Evolutionary conservation across 352 stramenopile species (phyloP).

Genomic region (Achlya hypogyna): DNA sequence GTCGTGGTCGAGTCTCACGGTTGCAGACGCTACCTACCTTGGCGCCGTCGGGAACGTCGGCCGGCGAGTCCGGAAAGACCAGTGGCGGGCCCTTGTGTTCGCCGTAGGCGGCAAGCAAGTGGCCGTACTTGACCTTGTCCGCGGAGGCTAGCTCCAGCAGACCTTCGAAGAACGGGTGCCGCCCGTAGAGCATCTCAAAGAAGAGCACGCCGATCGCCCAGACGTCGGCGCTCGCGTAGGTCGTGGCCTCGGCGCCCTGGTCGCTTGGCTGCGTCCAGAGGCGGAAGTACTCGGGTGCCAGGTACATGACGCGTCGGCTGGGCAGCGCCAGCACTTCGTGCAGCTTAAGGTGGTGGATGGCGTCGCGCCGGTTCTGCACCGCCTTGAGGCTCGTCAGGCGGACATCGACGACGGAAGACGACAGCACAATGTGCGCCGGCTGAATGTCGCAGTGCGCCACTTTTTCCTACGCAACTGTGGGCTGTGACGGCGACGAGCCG

Average conservation of each 20-base stretch:
- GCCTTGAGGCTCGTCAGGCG: conserved; percentile 8
- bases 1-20: background rate
- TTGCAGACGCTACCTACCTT: background rate
- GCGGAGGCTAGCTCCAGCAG: background rate
- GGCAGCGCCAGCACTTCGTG: conserved; percentile 1
- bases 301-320: background rate
- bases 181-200: conserved; percentile 18
- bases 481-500: background rate
- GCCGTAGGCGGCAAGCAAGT: background rate
- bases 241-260: background rate
- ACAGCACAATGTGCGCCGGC: conserved; percentile 4
- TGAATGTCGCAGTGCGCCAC: conserved; percentile 14
- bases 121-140: background rate
- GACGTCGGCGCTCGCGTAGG: conserved; percentile 2
- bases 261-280: background rate
- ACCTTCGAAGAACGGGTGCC: background rate
- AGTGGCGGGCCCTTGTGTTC: background rate
- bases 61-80: background rate
- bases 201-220: conserved; percentile 14
- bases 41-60: background rate
- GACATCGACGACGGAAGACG: background rate
- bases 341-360: background rate
- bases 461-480: background rate
- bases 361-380: conserved; percentile 2
- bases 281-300: background rate